Evolutionary conservation across 2,329 filamentous ascomycete genomes (phyloP).

Genomic region (Aspergillus tubingensis): DNA sequence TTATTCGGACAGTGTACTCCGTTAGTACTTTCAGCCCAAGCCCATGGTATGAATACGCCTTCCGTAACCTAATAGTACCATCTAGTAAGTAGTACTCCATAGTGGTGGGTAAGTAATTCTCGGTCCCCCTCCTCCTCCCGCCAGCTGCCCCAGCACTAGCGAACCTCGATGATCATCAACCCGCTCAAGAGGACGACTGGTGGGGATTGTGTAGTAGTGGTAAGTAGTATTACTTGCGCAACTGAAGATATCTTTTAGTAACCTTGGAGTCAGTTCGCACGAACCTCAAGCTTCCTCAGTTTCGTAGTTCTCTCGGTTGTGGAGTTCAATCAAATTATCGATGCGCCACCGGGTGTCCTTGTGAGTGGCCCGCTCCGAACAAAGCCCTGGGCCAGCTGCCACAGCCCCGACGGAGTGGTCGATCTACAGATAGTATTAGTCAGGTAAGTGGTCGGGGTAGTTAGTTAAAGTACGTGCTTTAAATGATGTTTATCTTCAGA

Average conservation of each 20-base stretch:
- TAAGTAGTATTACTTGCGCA: not conserved
- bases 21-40: no score
- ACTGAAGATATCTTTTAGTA: not conserved
- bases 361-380: constrained; percentile 5
- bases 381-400: constrained; percentile 10
- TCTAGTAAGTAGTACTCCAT: not conserved
- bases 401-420: constrained; percentile 6
- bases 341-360: constrained; percentile 8
- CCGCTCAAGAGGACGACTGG: not conserved
- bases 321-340: constrained; percentile 8
- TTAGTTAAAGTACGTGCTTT: not conserved
- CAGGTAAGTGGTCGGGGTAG: no score
- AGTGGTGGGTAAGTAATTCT: no score
- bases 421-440: constrained; percentile 8
- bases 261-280: not conserved
- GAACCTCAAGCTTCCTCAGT: not conserved
- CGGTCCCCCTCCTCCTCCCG: not conserved
- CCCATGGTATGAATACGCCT: no score
- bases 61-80: not conserved
- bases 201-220: not conserved
- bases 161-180: not conserved
- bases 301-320: not conserved
- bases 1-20: not conserved
- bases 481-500: no score
- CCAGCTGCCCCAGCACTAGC: not conserved